phyloP scores from a whole-genome alignment of 1,139 yeast species.

The Pichia inconspicua region DNA sequence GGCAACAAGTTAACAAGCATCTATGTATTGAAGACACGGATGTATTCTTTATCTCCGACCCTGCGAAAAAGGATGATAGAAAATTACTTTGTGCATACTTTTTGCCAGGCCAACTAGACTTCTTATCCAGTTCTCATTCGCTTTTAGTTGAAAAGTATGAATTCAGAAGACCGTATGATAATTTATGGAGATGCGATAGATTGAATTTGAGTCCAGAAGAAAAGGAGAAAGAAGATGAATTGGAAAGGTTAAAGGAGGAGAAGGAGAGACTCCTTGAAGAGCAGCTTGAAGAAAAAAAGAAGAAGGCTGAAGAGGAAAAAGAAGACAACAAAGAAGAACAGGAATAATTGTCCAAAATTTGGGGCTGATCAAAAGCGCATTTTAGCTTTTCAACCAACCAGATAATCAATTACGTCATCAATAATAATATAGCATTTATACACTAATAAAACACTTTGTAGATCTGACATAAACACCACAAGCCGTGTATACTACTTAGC shows the following conservation, averaged over 20 bases:
- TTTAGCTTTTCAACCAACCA: no score
- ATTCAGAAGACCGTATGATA: not conserved
- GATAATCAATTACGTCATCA: no score
- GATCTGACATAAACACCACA: no score
- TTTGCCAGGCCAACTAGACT: conserved; percentile 21
- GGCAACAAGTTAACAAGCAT: conserved; percentile 25
- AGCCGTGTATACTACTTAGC: no score
- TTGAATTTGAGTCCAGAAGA: not conserved
- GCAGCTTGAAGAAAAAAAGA: not conserved
- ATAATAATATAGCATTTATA: no score
- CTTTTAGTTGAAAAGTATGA: not conserved
- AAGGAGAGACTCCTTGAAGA: not conserved
- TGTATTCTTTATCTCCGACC: conserved; percentile 18
- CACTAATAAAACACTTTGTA: no score
- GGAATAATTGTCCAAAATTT: not conserved
- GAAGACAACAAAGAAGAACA: not conserved
- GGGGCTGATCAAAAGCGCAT: no score
- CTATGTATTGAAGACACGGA: conserved; percentile 21
- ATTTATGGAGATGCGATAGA: not conserved
- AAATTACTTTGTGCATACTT: conserved; percentile 18
- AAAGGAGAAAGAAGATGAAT: not conserved
- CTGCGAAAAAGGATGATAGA: conserved; percentile 9
- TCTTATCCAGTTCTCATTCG: conserved; percentile 9
- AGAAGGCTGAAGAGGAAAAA: not conserved
- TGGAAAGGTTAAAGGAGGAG: not conserved